Evolutionary conservation across 768 basidiomycete genomes (phyloP).

Genomic region (Russula brevipes): DNA sequence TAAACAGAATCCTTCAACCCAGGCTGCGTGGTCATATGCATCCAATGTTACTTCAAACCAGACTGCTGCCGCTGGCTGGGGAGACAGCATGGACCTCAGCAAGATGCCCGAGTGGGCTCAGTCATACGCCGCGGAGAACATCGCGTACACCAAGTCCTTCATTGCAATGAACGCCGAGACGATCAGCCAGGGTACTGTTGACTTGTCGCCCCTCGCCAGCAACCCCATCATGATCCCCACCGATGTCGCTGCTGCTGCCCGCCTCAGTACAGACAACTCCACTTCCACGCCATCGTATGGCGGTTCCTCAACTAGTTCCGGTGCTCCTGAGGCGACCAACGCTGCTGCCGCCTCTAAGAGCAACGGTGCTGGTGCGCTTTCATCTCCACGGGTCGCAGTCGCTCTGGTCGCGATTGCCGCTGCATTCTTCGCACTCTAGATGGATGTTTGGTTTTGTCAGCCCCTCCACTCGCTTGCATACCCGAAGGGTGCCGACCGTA

Average conservation of each 20-base stretch:
- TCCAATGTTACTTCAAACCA: slow-evolving; percentile 45
- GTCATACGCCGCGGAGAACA: slow-evolving; percentile 49
- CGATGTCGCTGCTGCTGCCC: slow-evolving; percentile 47
- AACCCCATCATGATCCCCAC: slow-evolving; percentile 56
- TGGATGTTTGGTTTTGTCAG: not conserved
- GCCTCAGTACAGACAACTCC: slow-evolving; percentile 28
- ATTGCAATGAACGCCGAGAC: slow-evolving; percentile 49
- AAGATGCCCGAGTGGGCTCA: slow-evolving; percentile 53
- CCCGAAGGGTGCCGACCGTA: slow-evolving; percentile 3
- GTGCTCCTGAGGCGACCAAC: slow-evolving; percentile 23
- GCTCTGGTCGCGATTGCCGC: slow-evolving; percentile 48
- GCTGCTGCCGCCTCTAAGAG: slow-evolving; percentile 26
- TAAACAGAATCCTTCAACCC: slow-evolving; percentile 44
- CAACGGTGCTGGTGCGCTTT: slow-evolving; percentile 43
- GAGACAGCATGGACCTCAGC: slow-evolving; percentile 54
- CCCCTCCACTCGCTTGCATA: slow-evolving; percentile 5
- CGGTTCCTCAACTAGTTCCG: slow-evolving; percentile 22
- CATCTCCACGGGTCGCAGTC: slow-evolving; percentile 47
- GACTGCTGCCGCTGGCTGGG: slow-evolving; percentile 51
- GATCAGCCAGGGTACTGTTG: slow-evolving; percentile 47
- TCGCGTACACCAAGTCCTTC: slow-evolving; percentile 44
- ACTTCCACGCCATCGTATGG: slow-evolving; percentile 28
- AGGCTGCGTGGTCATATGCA: slow-evolving; percentile 52
- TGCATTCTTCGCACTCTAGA: slow-evolving; percentile 40
- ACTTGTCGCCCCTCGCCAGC: slow-evolving; percentile 40